Conservation (phyloP, 108 stramenopile genomes). For the Skeletonema marinoi region DNA sequence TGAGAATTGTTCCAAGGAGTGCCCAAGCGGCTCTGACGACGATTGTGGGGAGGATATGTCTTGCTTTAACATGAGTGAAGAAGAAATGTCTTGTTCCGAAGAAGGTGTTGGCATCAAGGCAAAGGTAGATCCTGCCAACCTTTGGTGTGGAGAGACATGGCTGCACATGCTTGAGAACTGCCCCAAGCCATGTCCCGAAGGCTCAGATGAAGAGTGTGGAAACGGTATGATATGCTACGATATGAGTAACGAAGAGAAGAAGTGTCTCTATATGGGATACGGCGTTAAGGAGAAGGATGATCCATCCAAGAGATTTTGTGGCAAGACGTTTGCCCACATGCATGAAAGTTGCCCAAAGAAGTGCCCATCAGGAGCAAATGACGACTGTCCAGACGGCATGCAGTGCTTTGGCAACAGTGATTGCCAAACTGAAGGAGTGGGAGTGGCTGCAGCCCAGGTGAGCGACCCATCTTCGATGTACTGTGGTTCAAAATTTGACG, state of each 20-base stretch:
- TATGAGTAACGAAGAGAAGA: constrained; percentile 29
- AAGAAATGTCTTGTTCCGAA: constrained; percentile 18
- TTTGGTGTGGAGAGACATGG: constrained; percentile 44
- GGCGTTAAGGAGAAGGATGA: constrained; percentile 42
- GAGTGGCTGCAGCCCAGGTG: not conserved
- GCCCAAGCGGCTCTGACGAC: constrained; percentile 27
- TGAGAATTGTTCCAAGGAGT: constrained; percentile 37
- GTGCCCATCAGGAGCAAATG: not conserved
- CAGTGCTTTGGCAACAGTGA: not conserved
- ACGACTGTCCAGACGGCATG: constrained; percentile 3
- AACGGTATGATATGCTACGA: constrained; percentile 22
- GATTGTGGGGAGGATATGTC: constrained; percentile 32
- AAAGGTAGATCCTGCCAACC: constrained; percentile 23
- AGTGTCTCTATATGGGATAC: constrained; percentile 17
- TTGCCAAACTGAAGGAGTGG: not conserved
- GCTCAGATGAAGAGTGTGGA: constrained; percentile 43
- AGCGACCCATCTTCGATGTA: constrained; percentile 15
- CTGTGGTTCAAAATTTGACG: constrained; percentile 77
- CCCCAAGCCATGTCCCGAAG: constrained; percentile 34
- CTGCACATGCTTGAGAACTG: constrained; percentile 41
- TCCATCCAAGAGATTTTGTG: constrained; percentile 18
- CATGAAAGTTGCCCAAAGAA: not conserved
- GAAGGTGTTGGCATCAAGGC: constrained; percentile 32
- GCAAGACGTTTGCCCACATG: not conserved
- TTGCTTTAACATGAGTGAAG: constrained; percentile 37